These are phyloP conservation scores for Kuraishia capsulata DNA, from an alignment of 805 yeast genomes.

Conservation along the genomic window DNA sequence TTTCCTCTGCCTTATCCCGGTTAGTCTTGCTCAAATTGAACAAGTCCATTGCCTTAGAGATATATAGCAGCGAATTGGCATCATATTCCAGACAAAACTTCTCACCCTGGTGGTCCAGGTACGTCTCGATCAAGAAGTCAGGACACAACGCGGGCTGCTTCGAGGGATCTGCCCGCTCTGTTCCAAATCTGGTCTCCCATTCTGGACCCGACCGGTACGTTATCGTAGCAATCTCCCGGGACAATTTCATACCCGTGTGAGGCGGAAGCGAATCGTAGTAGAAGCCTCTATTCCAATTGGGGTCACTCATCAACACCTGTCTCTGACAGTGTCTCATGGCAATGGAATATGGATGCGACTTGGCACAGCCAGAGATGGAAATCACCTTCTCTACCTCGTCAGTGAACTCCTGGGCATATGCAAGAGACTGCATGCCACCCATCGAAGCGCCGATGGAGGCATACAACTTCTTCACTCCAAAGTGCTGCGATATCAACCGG, in stretches of 20 bases:
- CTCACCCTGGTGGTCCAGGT: constrained; percentile 90
- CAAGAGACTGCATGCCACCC: constrained; percentile 99
- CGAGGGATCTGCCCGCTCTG: constrained; percentile 75
- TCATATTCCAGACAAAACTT: constrained; percentile 89
- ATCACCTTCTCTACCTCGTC: constrained; percentile 64
- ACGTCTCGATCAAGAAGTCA: constrained; percentile 86
- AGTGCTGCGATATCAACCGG: constrained; percentile 49
- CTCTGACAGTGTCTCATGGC: constrained; percentile 92
- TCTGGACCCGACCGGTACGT: constrained; percentile 95
- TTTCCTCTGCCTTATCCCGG: constrained; percentile 30
- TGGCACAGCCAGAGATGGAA: constrained; percentile 85
- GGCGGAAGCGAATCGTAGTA: constrained; percentile 73
- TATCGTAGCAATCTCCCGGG: constrained; percentile 89
- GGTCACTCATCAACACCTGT: constrained; percentile 90
- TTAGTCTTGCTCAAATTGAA: constrained; percentile 63
- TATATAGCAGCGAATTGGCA: constrained; percentile 79
- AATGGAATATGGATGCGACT: constrained; percentile 89
- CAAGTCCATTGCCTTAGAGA: constrained; percentile 91
- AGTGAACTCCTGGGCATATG: constrained; percentile 79
- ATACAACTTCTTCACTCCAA: constrained; percentile 54
- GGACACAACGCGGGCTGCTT: constrained; percentile 85
- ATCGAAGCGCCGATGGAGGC: constrained; percentile 87
- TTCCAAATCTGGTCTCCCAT: constrained; percentile 90
- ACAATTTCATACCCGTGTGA: constrained; percentile 89
- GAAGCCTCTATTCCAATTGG: constrained; percentile 88